Base-by-base conservation (phyloP, 306 rosid genomes). In the Cercis canadensis region DNA sequence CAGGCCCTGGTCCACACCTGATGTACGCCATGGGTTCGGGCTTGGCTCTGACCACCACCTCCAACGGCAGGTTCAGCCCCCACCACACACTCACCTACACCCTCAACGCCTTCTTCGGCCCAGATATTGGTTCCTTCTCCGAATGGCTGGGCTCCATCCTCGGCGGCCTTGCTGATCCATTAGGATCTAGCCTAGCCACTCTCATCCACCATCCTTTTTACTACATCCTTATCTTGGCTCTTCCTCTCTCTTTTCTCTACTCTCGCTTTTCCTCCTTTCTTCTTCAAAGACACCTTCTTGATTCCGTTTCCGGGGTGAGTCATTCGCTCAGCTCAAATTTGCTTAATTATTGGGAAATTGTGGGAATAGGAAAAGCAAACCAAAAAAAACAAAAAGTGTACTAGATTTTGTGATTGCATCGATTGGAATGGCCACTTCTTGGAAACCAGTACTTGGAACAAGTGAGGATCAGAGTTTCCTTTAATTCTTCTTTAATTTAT, bases 1-100 rank as follows among this genome's bases (percentile, higher is more conserved):
- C 98, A 14, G 97, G 98, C 9, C 97, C 96, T 2, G 97, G 97
- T 61, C 87, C 97, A 18, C 98, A 92, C 83, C 49, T 92, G 70
- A 85, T 92, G 81, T 92, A 90, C 76, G 93, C 96, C 63, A 88
- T 92, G 96, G 88, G 89, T 8, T 83, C 89, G 0, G 92, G 96
- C 55, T 62, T 85, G 77, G 88, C 65, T 72, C 73, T 90, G 17
- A 85, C 82, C 58, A 76, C 74, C 33, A 72, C 78, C 52, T 65
- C 68, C 78, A 68, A 75, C 11, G 96, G 96, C 45, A 79, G 88
- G 73, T 92, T 90, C 72, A 83, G 83, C 72, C 96, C 96, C 0
- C 96, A 90, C 80, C 98, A 88, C 67, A 88, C 87, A 11, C 83
- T 92, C 66, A 24, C 77, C 52, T 92, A 88, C 84, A 65, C 91